phyloP scores from a whole-genome alignment of 2,329 filamentous ascomycete species.

The Fusarium torreyae region DNA sequence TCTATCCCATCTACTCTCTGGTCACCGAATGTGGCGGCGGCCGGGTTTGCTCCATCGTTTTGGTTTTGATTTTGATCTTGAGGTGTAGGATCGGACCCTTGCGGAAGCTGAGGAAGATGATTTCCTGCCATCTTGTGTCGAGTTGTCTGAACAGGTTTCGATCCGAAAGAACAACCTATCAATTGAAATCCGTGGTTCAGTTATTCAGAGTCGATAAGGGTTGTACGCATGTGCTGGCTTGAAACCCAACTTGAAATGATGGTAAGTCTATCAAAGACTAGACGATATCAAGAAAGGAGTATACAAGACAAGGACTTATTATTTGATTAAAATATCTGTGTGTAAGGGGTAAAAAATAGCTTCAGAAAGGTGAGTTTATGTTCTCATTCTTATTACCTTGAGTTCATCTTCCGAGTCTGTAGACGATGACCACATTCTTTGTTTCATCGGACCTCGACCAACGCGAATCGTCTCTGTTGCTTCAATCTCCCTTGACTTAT shows the following conservation, averaged over 20 bases:
- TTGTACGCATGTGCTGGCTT: background rate
- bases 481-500: background rate
- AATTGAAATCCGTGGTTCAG: background rate
- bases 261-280: conserved; percentile 9
- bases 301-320: background rate
- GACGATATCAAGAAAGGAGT: background rate
- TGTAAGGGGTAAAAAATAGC: background rate
- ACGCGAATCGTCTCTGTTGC: conserved; percentile 28
- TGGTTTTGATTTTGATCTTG: background rate
- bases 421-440: conserved; percentile 17
- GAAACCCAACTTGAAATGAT: background rate
- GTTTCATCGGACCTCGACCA: conserved; percentile 3
- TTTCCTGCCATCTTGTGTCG: conserved; percentile 6
- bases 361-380: background rate
- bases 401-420: background rate
- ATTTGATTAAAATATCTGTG: background rate
- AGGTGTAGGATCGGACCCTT: background rate
- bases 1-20: background rate
- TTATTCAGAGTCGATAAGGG: background rate
- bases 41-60: background rate
- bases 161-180: background rate
- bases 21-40: no score
- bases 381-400: conserved; percentile 22
- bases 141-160: background rate
- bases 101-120: background rate